Base-by-base conservation (phyloP, 805 yeast genomes). In the Candida chilensis region DNA sequence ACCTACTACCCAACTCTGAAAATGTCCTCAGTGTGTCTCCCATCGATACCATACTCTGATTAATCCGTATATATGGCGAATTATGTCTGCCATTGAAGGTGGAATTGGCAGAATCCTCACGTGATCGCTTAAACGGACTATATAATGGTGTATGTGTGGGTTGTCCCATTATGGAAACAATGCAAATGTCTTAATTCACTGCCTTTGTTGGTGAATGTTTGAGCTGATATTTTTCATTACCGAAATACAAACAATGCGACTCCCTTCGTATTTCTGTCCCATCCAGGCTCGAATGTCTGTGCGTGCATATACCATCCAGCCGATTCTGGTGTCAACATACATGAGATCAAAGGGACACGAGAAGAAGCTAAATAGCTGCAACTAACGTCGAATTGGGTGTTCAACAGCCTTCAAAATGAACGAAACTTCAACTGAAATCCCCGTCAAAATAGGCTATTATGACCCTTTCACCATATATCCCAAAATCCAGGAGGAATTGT, bases 381-480 rank as follows among this genome's bases (percentile, higher is more conserved):
- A n/a, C 14, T 12, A 14, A 22, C 17, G 22, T 24, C 28, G 26
- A 27, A n/a, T 17, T 11, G 8, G 16, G 17, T 20, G n/a, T 17
- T 16, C 15, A 24, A 16, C 21, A 13, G 12, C 17, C 17, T n/a
- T 24, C 11, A 8, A 17, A 10, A 8, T 10, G 15, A n/a, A 18
- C 20, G 12, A 20, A 5, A 11, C 12, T 28, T 10, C 17, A n/a
- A 26, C 32, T n/a, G 28, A 29, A 31, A 37, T 34, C 27, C 53
- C 54, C 11, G 37, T 58, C 8, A 37, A 44, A 12, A 54, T 79
- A 12, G 82, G 84, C 4, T 82, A 71, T 48, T 81, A 77, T 45
- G 94, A 85, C 39, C 95, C 95, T 2, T 80, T 78, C 44, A 64
- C 69, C 17, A 67, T 78, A 1, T 73, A 62, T 41, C 61, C 68